Evolutionary conservation across 805 yeast species (phyloP), one percentile per base, ranked within the genome.

Genomic region (Vanderwaltozyma yarrowii): DNA sequence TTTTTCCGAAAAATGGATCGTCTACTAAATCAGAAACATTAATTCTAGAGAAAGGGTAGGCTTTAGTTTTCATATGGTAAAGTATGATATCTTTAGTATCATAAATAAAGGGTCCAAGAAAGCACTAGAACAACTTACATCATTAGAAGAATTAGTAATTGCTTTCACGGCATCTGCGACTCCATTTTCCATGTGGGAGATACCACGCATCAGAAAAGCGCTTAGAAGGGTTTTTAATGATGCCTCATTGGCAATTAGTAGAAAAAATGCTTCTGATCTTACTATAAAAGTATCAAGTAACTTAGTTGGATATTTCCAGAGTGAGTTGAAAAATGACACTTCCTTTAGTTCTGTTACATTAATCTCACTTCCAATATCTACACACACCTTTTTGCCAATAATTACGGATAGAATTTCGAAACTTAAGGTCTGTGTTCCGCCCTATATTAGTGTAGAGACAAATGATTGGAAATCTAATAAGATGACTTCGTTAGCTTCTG

Each of bases 391-490:
- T 8, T 6, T 17, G 6, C 20, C 4, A 8, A n/a, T 31, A 3
- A 3, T 31, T 12, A 17, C 17, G 5, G 10, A 31, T 20, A 31
- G 16, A 31, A 31, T 31, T 3, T 4, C 16, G 4, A 12, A 20
- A 20, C 20, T 31, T n/a, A 31, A 31, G 20, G 10, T 5, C 13
- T 20, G 17, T n/a, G 26, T n/a, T n/a, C 33, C 33, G 19, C 24
- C 26, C 4, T 31, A 31, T 31, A 26, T 31, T n/a, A 31, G 26
- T 17, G n/a, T 20, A 7, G 33, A 31, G 12, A 31, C n/a, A 10
- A 26, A 31, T 31, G 33, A 20, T 31, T 31, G 33, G 26, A 31
- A 31, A 20, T 31, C 24, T 12, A 31, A 31, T 31, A 31, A 19
- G 20, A 31, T 16, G 17, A 13, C 17, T 6, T 20, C 33, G 4